Conservation (phyloP, 352 stramenopile species). For the Globisporangium lucens region DNA sequence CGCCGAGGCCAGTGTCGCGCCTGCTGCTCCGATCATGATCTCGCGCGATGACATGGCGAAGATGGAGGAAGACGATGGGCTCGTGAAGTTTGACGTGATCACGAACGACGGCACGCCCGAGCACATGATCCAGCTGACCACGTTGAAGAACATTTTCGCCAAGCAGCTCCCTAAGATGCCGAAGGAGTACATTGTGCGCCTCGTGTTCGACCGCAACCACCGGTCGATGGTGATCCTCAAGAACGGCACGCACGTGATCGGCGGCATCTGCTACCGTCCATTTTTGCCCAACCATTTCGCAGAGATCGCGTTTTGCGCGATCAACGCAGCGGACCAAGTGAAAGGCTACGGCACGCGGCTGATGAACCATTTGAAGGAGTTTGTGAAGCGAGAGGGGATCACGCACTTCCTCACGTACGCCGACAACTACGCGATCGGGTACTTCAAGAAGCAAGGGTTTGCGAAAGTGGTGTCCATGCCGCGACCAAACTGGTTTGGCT, state of each 20-base stretch:
- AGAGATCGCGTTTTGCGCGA: conserved; percentile 99
- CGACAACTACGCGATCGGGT: conserved; percentile 98
- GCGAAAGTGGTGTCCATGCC: conserved; percentile 87
- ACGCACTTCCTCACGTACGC: conserved; percentile 99
- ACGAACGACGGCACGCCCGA: conserved; percentile 88
- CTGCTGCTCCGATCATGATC: conserved; percentile 51
- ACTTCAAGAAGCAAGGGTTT: conserved; percentile 98
- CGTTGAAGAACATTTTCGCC: conserved; percentile 97
- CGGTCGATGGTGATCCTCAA: conserved; percentile 92
- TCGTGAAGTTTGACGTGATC: conserved; percentile 87
- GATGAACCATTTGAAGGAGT: conserved; percentile 99
- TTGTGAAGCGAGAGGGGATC: conserved; percentile 89
- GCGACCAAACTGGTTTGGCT: conserved; percentile 91
- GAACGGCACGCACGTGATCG: conserved; percentile 92
- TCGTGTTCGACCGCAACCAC: conserved; percentile 98
- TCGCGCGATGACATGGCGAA: conserved; percentile 88
- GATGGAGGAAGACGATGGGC: conserved; percentile 76
- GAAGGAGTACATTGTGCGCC: conserved; percentile 98
- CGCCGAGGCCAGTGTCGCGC: not conserved
- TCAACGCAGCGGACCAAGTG: conserved; percentile 96
- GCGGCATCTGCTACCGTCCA: conserved; percentile 97
- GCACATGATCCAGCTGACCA: conserved; percentile 92
- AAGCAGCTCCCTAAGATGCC: conserved; percentile 99
- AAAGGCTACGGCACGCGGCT: conserved; percentile 97
- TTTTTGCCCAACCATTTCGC: conserved; percentile 95